A percentile compares a stretch with the other conserved stretches of the same genome.
Conservation (phyloP, 176 grass and related monocot species). For the Poa pratensis region DNA sequence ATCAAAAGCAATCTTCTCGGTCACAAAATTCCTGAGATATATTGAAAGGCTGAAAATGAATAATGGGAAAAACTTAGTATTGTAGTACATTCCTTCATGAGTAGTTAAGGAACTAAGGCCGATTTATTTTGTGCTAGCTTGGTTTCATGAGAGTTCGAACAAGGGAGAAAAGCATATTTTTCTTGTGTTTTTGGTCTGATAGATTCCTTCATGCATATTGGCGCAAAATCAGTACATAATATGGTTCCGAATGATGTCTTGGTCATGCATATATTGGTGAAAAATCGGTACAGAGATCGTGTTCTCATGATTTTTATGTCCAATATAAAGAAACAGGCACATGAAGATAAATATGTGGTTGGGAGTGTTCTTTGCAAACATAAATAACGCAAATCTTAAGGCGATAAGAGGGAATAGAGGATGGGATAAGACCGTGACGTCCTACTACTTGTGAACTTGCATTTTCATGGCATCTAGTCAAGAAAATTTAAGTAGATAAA, state of each 20-base stretch:
- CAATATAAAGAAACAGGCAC: not conserved
- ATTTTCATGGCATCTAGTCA: not conserved
- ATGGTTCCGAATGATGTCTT: not conserved
- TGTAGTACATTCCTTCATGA: not conserved
- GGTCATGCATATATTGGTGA: not conserved
- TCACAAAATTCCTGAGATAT: slow-evolving; percentile 6
- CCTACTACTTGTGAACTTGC: not conserved
- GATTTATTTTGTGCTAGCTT: not conserved
- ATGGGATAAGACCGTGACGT: not conserved
- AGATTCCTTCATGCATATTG: not conserved
- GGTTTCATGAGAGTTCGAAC: not conserved
- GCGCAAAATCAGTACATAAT: not conserved
- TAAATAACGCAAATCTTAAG: no score
- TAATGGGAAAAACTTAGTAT: slow-evolving; percentile 7
- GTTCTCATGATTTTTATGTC: not conserved
- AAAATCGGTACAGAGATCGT: not conserved
- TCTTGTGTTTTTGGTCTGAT: not conserved
- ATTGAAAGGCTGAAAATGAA: slow-evolving; percentile 18
- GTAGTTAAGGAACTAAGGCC: slow-evolving; percentile 5
- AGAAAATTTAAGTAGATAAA: slow-evolving; percentile 10
- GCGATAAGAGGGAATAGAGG: no score
- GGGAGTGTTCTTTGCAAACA: not conserved
- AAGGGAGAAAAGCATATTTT: not conserved
- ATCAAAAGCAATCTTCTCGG: slow-evolving; percentile 25
- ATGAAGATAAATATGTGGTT: not conserved